Evolutionary conservation across 257 asterid genomes (phyloP), one percentile per base, ranked within the genome.

Genomic region (Sherardia arvensis): DNA sequence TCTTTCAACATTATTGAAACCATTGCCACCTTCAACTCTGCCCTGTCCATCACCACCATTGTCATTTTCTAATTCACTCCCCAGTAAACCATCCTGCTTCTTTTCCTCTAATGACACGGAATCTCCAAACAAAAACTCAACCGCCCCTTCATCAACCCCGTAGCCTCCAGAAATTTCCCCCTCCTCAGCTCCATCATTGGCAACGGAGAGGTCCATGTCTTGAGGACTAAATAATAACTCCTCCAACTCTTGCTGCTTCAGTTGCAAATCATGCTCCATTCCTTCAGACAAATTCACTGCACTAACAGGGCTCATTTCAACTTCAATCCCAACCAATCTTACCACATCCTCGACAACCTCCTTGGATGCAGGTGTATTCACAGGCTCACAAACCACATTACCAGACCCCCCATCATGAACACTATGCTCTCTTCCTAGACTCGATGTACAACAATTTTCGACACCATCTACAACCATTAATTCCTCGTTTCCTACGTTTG

Each of bases 221-320:
- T 78, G 77, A 65, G 90, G 68, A 70, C 66, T 12, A 67, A 71
- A 58, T 61, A 87, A 64, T 65, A 89, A 78, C 61, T 85, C 75
- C 82, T 85, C 86, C 70, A 89, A 66, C 73, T 89, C 97, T 82
- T 68, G 71, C 82, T 84, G 94, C 78, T 83, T 86, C 78, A 71
- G 68, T 74, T 49, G 82, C 80, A 89, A 68, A 33, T 79, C 85
- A 67, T 73, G 83, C 71, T 78, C 91, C 62, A 74, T 61, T 67
- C 68, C 83, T 72, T 71, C 75, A 1, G 32, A 40, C 18, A 67
- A 30, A 69, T 69, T 67, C 67, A 71, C 78, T 64, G 65, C 77
- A 47, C 61, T 71, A 68, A 17, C 59, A 51, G 69, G 32, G 34
- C 10, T 77, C 55, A 71, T 69, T 36, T 73, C 78, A 60, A 66